Evolutionary conservation across 345 rosid species (phyloP), one percentile per base, ranked within the genome.

Genomic region (Geranium brycei): DNA sequence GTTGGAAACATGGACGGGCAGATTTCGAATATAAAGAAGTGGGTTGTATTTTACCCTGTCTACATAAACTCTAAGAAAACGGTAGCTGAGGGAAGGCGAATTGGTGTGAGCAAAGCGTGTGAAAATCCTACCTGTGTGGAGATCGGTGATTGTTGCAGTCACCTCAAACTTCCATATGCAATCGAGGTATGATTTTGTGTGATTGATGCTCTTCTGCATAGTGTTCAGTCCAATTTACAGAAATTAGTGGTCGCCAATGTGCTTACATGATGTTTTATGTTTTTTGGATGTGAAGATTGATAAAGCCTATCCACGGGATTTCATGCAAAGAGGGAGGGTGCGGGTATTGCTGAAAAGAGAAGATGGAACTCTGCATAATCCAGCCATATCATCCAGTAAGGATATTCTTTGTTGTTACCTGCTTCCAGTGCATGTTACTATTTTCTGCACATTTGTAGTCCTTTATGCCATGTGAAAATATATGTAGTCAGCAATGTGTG

Each of bases 251-350:
- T 47, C 3, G 5, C 53, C 53, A 47, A 47, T 51, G 8, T 12
- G 8, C 19, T 19, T 17, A 32, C 23, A 14, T 31, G 57, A 47
- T 1, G 38, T n/a, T 18, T 69, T 41, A 14, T 47, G 31, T 62
- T 35, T 35, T 55, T 59, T 67, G 16, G 40, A 11, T 61, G 0
- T 63, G 72, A 70, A 93, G 91, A 72, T 83, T 73, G 95, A 90
- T 66, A 90, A 93, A 81, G 96, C 91, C 19, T 93, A 90, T 64
- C 97, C 97, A 2, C 87, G 97, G 0, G 95, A 93, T 79, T 90
- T 81, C 76, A 85, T 90, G 96, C 99, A 93, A 86, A 64, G 80
- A 71, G 97, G 97, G 68, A 86, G 97, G 76, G 96, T 90, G 53
- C 86, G 97, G 66, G 93, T 88, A 3, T 70, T 74, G 61, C 79